These are phyloP conservation scores for Cercospora sp. DNA, from an alignment of 2,329 filamentous ascomycete genomes.

Conservation along the genomic window DNA sequence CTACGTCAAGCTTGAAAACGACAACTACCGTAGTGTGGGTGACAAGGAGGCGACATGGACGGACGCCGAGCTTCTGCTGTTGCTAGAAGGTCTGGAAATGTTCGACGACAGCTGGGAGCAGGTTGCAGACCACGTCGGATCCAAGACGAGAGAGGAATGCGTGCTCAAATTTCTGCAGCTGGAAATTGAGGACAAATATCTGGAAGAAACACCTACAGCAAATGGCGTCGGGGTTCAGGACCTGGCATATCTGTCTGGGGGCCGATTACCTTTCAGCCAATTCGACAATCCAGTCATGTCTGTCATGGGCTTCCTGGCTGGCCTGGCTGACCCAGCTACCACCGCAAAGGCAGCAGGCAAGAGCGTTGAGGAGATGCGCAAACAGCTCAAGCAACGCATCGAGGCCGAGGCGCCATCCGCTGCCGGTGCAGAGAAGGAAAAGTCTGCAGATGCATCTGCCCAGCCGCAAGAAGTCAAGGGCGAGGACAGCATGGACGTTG, in stretches of 20 bases:
- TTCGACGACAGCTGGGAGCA: constrained; percentile 96
- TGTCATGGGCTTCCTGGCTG: constrained; percentile 89
- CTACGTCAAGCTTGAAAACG: constrained; percentile 87
- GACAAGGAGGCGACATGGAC: constrained; percentile 89
- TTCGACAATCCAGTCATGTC: constrained; percentile 96
- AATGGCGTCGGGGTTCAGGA: constrained; percentile 49
- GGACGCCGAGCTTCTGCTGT: constrained; percentile 81
- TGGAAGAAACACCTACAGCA: constrained; percentile 62
- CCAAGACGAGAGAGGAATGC: constrained; percentile 90
- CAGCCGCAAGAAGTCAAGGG: constrained; percentile 42
- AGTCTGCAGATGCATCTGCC: constrained; percentile 54
- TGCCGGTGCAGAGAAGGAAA: constrained; percentile 47
- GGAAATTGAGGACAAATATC: constrained; percentile 95
- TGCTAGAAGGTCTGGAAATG: constrained; percentile 86
- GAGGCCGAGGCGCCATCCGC: constrained; percentile 55
- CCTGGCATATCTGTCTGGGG: constrained; percentile 67
- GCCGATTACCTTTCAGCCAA: constrained; percentile 84
- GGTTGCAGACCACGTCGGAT: constrained; percentile 88
- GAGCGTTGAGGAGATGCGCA: constrained; percentile 82
- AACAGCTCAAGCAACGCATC: constrained; percentile 74
- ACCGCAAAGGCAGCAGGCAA: constrained; percentile 88
- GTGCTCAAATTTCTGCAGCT: constrained; percentile 94
- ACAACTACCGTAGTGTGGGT: constrained; percentile 72
- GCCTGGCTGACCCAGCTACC: constrained; percentile 83
- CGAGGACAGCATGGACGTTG: constrained; percentile 59